Percentiles rank a stretch among this genome's conserved stretches.
phyloP scores from a whole-genome alignment of 495 filamentous ascomycete genomes.

The Neurospora pannonica region DNA sequence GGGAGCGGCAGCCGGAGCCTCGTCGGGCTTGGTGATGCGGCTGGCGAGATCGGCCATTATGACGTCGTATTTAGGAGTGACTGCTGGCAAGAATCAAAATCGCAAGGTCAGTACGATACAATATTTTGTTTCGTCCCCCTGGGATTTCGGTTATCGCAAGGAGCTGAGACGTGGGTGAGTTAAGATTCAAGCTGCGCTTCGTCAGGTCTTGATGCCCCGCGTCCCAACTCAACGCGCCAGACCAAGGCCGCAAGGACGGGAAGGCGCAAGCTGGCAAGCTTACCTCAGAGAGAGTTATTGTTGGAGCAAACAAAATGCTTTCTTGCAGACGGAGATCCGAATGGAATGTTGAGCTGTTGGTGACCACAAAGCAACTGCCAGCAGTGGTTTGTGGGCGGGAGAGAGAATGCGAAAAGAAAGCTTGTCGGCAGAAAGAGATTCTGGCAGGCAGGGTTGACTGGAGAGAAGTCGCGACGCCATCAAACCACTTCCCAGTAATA shows the following conservation, averaged over 20 bases:
- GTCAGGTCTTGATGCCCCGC: neutral
- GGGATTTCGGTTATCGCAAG: neutral
- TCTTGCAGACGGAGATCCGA: neutral
- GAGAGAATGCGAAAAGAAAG: neutral
- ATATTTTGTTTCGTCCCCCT: neutral
- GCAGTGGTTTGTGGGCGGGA: neutral
- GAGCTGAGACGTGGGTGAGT: neutral
- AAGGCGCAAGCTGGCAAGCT: neutral
- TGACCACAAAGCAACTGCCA: neutral
- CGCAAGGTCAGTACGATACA: neutral
- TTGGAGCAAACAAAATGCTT: neutral
- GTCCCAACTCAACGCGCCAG: neutral
- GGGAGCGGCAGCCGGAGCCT: slow-evolving; percentile 16
- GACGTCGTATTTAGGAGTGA: neutral
- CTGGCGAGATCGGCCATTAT: slow-evolving; percentile 49
- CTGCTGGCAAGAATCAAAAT: slow-evolving; percentile 1
- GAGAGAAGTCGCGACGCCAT: neutral
- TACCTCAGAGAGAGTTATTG: neutral
- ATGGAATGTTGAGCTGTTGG: neutral
- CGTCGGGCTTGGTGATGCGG: slow-evolving; percentile 44
- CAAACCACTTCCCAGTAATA: neutral
- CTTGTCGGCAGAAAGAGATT: neutral
- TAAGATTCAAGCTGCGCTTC: neutral
- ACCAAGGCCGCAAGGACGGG: neutral
- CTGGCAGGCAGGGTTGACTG: neutral